Percentiles rank a stretch among this genome's conserved stretches.
Evolutionary conservation across 805 yeast species (phyloP).

Genomic region (Saccharomycopsis sp.): DNA sequence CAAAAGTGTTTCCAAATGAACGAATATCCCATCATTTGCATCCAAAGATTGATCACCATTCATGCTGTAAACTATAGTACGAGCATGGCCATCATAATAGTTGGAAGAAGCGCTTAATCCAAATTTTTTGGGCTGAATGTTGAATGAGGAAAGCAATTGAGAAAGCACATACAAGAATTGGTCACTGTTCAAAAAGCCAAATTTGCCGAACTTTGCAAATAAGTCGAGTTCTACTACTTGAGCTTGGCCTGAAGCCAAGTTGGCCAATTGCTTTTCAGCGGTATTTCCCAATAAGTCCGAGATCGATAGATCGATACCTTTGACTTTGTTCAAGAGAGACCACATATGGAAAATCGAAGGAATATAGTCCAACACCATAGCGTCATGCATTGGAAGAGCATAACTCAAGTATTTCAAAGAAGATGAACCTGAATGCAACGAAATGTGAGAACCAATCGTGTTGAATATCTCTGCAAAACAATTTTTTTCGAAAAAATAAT

Average conservation of each 20-base stretch:
- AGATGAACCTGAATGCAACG: constrained; percentile 43
- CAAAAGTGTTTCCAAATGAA: constrained; percentile 44
- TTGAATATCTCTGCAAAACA: constrained; percentile 42
- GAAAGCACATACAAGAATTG: constrained; percentile 58
- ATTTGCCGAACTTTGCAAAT: constrained; percentile 35
- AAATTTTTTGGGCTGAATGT: constrained; percentile 40
- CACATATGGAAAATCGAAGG: constrained; percentile 68
- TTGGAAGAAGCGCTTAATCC: constrained; percentile 31
- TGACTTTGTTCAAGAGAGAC: constrained; percentile 42
- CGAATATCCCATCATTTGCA: constrained; percentile 39
- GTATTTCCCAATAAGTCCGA: constrained; percentile 54
- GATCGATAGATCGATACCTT: constrained; percentile 52
- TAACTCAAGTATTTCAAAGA: constrained; percentile 45
- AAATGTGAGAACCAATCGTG: constrained; percentile 40
- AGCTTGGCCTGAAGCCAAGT: too few relatives aligned
- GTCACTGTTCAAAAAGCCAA: constrained; percentile 53
- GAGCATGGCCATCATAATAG: constrained; percentile 36
- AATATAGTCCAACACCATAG: too few relatives aligned
- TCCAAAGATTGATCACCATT: constrained; percentile 35
- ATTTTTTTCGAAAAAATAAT: constrained; percentile 40
- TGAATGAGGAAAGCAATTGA: constrained; percentile 36
- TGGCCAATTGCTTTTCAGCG: too few relatives aligned
- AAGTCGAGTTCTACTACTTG: too few relatives aligned
- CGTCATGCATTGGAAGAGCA: too few relatives aligned
- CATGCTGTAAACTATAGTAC: constrained; percentile 54